A percentile compares a stretch with the other conserved stretches of the same genome.
Conservation (phyloP, 2,329 filamentous ascomycete genomes). For the Arthrobotrys megalospora region DNA sequence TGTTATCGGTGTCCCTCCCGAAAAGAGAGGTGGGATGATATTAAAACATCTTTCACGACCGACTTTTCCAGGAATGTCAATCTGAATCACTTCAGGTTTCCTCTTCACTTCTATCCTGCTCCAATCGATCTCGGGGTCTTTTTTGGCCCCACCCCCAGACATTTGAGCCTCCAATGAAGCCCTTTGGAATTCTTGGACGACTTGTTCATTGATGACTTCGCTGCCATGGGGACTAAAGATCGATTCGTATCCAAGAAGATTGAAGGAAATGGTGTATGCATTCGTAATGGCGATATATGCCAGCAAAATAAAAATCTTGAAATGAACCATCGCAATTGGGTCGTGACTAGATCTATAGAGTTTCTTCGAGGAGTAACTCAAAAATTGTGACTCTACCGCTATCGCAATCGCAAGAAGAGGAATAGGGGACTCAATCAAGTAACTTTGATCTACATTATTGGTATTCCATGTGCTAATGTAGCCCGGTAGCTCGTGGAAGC, state of each 20-base stretch:
- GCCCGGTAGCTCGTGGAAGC: too few species aligned
- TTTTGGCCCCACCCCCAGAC: background rate
- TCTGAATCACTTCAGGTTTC: background rate
- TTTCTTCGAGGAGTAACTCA: too few species aligned
- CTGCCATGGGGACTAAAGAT: background rate
- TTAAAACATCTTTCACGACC: conserved; percentile 44
- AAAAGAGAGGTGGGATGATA: conserved; percentile 31
- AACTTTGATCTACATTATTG: too few species aligned
- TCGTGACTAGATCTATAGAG: background rate
- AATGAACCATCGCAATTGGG: background rate
- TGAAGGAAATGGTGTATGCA: conserved; percentile 37
- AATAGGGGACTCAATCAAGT: too few species aligned
- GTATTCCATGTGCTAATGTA: too few species aligned
- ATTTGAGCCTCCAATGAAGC: background rate
- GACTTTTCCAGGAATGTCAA: conserved; percentile 16
- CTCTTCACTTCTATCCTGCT: background rate
- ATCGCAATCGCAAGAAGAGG: too few species aligned
- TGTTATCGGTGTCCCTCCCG: background rate
- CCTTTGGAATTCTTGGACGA: background rate
- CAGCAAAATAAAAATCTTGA: background rate
- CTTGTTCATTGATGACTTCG: background rate
- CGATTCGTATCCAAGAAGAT: conserved; percentile 20
- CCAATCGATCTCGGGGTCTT: background rate
- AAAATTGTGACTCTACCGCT: too few species aligned
- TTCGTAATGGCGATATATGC: background rate